phyloP scores from a whole-genome alignment of 2,329 filamentous ascomycete species.

The Sarocladiaceae sp. region DNA sequence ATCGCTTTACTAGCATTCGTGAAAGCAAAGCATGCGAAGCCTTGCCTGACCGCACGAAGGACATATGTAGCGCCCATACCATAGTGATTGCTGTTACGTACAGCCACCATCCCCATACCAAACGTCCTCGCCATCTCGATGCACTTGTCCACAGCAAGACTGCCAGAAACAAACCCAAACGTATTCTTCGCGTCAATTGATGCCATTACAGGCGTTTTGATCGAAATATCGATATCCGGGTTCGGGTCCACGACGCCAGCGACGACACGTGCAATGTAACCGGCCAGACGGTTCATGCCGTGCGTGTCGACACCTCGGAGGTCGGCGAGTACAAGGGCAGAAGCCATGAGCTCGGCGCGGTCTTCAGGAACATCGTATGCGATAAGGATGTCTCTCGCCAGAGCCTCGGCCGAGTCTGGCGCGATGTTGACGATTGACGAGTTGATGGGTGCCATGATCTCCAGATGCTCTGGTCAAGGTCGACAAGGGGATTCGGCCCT shows the following conservation, averaged over 20 bases:
- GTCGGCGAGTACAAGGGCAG: slow-evolving; percentile 18
- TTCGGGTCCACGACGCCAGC: slow-evolving; percentile 16
- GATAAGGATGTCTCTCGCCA: slow-evolving; percentile 1
- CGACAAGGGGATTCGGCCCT: too few species aligned
- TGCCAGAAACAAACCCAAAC: slow-evolving; percentile 22
- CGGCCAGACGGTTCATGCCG: slow-evolving; percentile 17
- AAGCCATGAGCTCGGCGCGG: slow-evolving; percentile 14
- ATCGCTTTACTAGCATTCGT: slow-evolving; percentile 26
- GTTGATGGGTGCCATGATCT: slow-evolving; percentile 2
- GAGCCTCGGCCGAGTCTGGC: neutral
- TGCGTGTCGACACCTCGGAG: slow-evolving; percentile 21
- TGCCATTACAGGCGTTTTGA: slow-evolving; percentile 20
- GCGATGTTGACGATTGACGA: neutral
- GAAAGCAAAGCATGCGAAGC: slow-evolving; percentile 22
- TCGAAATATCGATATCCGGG: slow-evolving; percentile 13
- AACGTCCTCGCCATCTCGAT: slow-evolving; percentile 14
- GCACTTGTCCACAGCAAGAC: slow-evolving; percentile 12
- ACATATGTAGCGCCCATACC: slow-evolving; percentile 22
- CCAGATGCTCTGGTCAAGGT: neutral
- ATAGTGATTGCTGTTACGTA: slow-evolving; percentile 19
- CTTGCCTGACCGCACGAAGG: slow-evolving; percentile 16
- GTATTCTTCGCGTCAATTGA: slow-evolving; percentile 21
- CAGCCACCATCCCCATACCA: slow-evolving; percentile 15
- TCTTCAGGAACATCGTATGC: slow-evolving; percentile 18
- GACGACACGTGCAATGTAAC: slow-evolving; percentile 19